Conservation (phyloP, 2,329 filamentous ascomycete genomes). For the Alternaria hordeiaustralica region DNA sequence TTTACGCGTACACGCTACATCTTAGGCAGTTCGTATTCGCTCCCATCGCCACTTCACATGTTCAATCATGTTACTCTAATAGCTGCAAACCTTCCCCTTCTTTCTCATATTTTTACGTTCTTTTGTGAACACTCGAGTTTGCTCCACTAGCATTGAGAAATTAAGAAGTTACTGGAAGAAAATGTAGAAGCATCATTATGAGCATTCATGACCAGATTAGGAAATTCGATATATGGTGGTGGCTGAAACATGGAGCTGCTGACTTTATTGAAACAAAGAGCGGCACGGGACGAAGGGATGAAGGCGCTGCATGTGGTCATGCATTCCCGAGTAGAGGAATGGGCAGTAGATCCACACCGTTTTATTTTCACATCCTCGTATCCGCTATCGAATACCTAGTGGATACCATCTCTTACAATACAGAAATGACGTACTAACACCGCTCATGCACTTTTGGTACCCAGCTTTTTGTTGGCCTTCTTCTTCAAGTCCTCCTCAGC, state of each 20-base stretch:
- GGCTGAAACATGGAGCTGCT: background rate
- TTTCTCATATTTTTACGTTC: background rate
- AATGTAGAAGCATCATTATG: background rate
- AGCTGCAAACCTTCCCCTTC: background rate
- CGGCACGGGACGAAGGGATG: background rate
- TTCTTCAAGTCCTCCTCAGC: conserved; percentile 18
- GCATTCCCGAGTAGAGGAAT: background rate
- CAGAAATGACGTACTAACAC: background rate
- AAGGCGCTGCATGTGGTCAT: background rate
- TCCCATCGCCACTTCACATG: background rate
- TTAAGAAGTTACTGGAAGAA: background rate
- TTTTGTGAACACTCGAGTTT: background rate
- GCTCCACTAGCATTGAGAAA: background rate
- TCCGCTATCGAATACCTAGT: background rate
- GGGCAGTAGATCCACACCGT: background rate
- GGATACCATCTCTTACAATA: background rate
- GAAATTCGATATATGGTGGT: background rate
- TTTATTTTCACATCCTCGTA: background rate
- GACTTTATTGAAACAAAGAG: background rate
- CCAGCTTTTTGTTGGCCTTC: conserved; percentile 4
- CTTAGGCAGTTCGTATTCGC: background rate
- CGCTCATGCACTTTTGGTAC: background rate
- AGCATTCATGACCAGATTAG: background rate
- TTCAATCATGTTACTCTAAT: accelerated
- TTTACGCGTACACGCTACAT: background rate